Evolutionary conservation across 192 early-diverging fungal genomes (phyloP).

Genomic region (Podila minutissima): DNA sequence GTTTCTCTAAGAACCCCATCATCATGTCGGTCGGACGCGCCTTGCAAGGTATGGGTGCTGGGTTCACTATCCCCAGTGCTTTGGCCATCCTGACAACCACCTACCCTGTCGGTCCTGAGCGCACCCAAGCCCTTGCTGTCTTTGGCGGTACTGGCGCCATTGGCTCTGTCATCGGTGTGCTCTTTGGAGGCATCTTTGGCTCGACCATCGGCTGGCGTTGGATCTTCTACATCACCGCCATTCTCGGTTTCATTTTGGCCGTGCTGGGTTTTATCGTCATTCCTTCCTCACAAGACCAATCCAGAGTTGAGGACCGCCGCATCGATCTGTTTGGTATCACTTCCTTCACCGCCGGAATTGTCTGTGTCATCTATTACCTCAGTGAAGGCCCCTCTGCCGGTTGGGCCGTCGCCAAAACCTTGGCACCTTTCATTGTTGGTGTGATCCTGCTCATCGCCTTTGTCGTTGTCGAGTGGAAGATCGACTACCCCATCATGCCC

Average conservation of each 20-base stretch:
- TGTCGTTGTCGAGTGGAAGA: conserved; percentile 2
- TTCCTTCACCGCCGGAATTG: conserved; percentile 13
- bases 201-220: conserved; percentile 31
- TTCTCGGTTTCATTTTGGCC: conserved; percentile 11
- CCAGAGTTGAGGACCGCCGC: conserved; percentile 3
- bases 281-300: neutral
- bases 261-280: conserved; percentile 10
- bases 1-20: conserved; percentile 8
- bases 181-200: conserved; percentile 22
- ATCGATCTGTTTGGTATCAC: conserved; percentile 22
- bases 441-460: neutral
- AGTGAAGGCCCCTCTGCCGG: conserved; percentile 14
- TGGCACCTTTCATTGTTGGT: conserved; percentile 5
- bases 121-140: conserved; percentile 12
- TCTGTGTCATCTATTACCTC: conserved; percentile 17
- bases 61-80: conserved; percentile 32
- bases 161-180: conserved; percentile 23
- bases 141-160: conserved; percentile 25
- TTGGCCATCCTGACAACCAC: conserved; percentile 23
- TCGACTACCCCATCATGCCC: conserved; percentile 8
- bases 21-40: conserved; percentile 23
- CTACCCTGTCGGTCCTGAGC: conserved; percentile 11
- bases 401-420: conserved; percentile 1
- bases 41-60: conserved; percentile 30
- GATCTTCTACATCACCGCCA: conserved; percentile 35